phyloP scores from a whole-genome alignment of 306 rosid species.

The Begonia peltatifolia region DNA sequence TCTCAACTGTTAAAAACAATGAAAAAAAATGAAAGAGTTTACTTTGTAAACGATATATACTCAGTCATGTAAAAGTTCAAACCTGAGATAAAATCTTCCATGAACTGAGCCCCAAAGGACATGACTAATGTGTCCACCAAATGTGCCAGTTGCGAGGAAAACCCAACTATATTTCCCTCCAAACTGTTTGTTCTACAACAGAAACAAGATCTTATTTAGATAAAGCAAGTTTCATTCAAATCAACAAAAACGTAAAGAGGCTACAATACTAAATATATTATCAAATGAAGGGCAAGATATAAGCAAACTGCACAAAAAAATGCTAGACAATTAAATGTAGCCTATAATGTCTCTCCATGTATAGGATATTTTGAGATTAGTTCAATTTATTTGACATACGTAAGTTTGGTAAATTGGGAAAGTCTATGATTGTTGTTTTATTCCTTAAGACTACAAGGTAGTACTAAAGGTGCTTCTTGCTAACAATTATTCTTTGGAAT shows the following conservation, averaged over 20 bases:
- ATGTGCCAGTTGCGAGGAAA: slow-evolving; percentile 63
- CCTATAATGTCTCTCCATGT: too few species aligned
- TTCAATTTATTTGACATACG: too few species aligned
- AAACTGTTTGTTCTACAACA: slow-evolving; percentile 45
- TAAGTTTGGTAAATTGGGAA: too few species aligned
- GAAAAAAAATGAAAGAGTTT: slow-evolving; percentile 9
- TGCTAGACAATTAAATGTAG: too few species aligned
- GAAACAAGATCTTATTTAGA: neutral
- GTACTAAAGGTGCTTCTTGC: too few species aligned
- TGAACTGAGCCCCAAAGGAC: slow-evolving; percentile 80
- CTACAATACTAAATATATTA: too few species aligned
- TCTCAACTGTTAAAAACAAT: slow-evolving; percentile 54
- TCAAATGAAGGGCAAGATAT: too few species aligned
- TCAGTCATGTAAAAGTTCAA: slow-evolving; percentile 11
- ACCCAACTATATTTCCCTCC: slow-evolving; percentile 58
- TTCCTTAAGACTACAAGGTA: too few species aligned
- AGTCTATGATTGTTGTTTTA: too few species aligned
- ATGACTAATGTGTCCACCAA: slow-evolving; percentile 59
- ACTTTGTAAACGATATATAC: slow-evolving; percentile 1
- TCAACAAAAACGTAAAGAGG: neutral
- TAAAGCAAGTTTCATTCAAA: neutral
- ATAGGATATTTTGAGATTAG: too few species aligned
- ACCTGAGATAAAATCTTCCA: slow-evolving; percentile 98
- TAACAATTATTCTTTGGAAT: too few species aligned
- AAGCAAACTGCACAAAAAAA: too few species aligned